phyloP scores from a whole-genome alignment of 768 basidiomycete species.

The Trametes elegans region DNA sequence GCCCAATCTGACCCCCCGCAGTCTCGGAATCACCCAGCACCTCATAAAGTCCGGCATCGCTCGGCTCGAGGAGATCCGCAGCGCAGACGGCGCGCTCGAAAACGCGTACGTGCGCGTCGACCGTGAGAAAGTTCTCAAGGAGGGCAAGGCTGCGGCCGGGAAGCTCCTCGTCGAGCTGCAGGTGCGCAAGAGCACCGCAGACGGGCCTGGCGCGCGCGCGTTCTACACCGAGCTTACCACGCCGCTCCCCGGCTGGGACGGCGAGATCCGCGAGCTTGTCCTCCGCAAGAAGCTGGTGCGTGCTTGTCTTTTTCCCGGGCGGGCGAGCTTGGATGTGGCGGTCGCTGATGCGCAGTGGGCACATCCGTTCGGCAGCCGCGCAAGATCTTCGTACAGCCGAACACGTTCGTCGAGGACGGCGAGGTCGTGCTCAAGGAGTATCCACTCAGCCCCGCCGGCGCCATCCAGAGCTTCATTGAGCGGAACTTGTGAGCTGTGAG shows the following conservation, averaged over 20 bases:
- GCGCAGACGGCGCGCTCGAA: conserved; percentile 53
- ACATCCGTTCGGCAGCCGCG: conserved; percentile 60
- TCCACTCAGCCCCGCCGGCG: conserved; percentile 65
- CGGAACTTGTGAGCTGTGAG: conserved; percentile 30
- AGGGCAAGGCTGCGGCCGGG: conserved; percentile 66
- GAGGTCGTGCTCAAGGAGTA: conserved; percentile 81
- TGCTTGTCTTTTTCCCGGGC: conserved; percentile 11
- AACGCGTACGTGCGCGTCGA: conserved; percentile 74
- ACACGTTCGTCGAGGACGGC: conserved; percentile 63
- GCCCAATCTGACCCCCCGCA: conserved; percentile 27
- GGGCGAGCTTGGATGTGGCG: neutral
- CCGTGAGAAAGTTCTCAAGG: conserved; percentile 59
- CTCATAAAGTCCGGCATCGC: conserved; percentile 72
- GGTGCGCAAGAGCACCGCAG: conserved; percentile 82
- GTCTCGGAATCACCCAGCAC: conserved; percentile 81
- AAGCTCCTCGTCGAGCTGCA: conserved; percentile 79
- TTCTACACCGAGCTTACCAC: conserved; percentile 81
- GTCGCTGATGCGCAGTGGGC: neutral
- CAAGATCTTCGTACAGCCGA: conserved; percentile 84
- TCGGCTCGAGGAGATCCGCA: conserved; percentile 64
- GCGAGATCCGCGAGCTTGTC: conserved; percentile 74
- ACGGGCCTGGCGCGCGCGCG: conserved; percentile 72
- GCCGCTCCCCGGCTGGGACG: conserved; percentile 69
- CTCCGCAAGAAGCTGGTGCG: conserved; percentile 75
- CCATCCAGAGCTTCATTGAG: conserved; percentile 83